These are phyloP conservation scores for Eragrostis tef DNA, from an alignment of 202 grass and related monocot species.

Conservation along the genomic window DNA sequence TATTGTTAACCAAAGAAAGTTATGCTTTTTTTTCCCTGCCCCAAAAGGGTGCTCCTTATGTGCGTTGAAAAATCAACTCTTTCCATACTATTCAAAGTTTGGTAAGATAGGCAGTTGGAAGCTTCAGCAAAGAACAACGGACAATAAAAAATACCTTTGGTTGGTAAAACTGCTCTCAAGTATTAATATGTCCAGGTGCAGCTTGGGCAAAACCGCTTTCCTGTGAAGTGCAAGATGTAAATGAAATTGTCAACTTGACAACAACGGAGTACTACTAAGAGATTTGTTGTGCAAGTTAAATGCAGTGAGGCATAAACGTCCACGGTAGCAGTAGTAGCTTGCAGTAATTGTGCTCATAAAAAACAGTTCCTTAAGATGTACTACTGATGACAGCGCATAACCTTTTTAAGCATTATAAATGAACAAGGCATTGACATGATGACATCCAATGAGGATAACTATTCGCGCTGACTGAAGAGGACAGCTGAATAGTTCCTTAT, in stretches of 20 bases:
- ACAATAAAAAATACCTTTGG: not conserved
- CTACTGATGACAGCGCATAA: slow-evolving; percentile 19
- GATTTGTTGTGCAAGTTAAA: slow-evolving; percentile 10
- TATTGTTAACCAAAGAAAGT: slow-evolving; percentile 41
- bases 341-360: slow-evolving; percentile 37
- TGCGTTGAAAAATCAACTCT: slow-evolving; percentile 18
- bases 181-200: slow-evolving; percentile 9
- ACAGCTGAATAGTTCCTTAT: slow-evolving; percentile 44
- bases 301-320: not conserved
- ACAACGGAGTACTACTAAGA: slow-evolving; percentile 11
- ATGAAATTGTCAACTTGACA: slow-evolving; percentile 29
- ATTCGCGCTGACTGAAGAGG: slow-evolving; percentile 43
- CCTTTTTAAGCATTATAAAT: slow-evolving; percentile 35
- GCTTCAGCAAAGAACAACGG: slow-evolving; percentile 18
- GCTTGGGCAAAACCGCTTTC: slow-evolving; percentile 19
- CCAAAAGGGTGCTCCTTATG: slow-evolving; percentile 7
- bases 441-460: slow-evolving; percentile 16
- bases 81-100: slow-evolving; percentile 37
- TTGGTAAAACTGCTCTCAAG: slow-evolving; percentile 21
- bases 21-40: not conserved
- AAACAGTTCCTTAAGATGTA: slow-evolving; percentile 22
- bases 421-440: slow-evolving; percentile 4
- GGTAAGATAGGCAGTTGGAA: slow-evolving; percentile 49
- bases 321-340: slow-evolving; percentile 11
- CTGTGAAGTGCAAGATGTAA: slow-evolving; percentile 15